Conservation (phyloP, 73 alveolate genomes). For the Breviolum minutum region DNA sequence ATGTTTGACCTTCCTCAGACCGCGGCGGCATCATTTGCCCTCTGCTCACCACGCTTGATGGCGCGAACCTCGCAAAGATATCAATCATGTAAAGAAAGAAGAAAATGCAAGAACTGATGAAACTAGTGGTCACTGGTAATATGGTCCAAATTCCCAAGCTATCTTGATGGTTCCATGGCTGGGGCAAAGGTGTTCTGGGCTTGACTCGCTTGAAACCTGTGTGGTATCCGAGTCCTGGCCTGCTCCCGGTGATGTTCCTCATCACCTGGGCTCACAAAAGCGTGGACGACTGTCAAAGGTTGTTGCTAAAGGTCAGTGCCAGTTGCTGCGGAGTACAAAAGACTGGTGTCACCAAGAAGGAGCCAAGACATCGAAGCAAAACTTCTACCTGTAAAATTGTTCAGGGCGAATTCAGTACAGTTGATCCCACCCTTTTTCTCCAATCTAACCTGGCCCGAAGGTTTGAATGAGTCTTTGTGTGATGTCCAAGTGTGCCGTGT, state of each 20-base stretch:
- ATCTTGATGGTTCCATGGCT: not conserved
- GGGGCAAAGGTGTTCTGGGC: not conserved
- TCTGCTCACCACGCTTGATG: slow-evolving; percentile 53
- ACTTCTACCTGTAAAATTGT: too few relatives aligned
- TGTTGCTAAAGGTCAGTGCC: too few relatives aligned
- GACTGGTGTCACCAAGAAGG: too few relatives aligned
- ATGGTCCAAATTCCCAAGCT: not conserved
- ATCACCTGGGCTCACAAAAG: not conserved
- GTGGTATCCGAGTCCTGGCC: not conserved
- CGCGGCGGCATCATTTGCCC: slow-evolving; percentile 33
- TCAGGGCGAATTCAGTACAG: too few relatives aligned
- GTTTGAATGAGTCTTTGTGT: not conserved
- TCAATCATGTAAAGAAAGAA: not conserved
- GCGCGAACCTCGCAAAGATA: not conserved
- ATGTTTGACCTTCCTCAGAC: not conserved
- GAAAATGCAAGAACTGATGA: not conserved
- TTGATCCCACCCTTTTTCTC: too few relatives aligned
- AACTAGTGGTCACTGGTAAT: not conserved
- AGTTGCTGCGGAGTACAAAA: too few relatives aligned
- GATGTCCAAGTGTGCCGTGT: not conserved
- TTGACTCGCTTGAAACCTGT: not conserved
- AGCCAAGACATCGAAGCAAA: too few relatives aligned
- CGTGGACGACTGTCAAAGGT: too few relatives aligned
- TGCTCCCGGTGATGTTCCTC: slow-evolving; percentile 89
- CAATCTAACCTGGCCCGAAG: not conserved